Evolutionary conservation across 1,139 yeast species (phyloP).

Genomic region (Lizanozyma gosingica): DNA sequence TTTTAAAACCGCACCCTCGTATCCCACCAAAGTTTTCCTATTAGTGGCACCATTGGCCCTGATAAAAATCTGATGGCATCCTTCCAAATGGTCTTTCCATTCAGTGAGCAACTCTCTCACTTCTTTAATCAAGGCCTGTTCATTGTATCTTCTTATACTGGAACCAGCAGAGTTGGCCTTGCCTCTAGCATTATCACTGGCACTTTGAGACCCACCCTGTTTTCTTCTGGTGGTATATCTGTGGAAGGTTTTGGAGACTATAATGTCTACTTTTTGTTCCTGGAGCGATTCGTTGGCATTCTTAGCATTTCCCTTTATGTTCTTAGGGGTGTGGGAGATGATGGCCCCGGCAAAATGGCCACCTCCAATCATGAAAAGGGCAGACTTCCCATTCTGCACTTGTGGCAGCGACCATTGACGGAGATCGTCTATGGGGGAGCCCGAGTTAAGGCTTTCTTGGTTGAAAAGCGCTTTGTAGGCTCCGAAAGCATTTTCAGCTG

Average conservation of each 20-base stretch:
- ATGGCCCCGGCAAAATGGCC: constrained; percentile 98
- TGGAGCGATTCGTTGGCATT: constrained; percentile 33
- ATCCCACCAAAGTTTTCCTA: constrained; percentile 58
- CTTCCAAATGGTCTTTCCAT: constrained; percentile 55
- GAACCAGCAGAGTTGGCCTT: constrained; percentile 98
- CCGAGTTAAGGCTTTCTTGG: constrained; percentile 16
- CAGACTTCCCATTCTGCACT: constrained; percentile 38
- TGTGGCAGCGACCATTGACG: constrained; percentile 2
- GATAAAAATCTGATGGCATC: constrained; percentile 65
- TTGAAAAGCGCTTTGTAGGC: constrained; percentile 61
- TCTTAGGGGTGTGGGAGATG: constrained; percentile 58
- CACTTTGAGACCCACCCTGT: constrained; percentile 96
- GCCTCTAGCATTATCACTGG: constrained; percentile 86
- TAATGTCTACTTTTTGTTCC: constrained; percentile 54
- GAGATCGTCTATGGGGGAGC: neutral
- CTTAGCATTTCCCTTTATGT: constrained; percentile 45
- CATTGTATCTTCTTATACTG: constrained; percentile 79
- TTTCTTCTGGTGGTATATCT: constrained; percentile 93
- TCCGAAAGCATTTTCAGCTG: constrained; percentile 47
- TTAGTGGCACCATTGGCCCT: constrained; percentile 76
- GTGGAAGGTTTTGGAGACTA: constrained; percentile 82
- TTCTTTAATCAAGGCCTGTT: constrained; percentile 72
- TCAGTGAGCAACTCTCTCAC: constrained; percentile 54
- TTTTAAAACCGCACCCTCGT: constrained; percentile 43
- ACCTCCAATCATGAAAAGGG: constrained; percentile 90